Evolutionary conservation across 106 monocot genomes (phyloP).

Genomic region (Narthecium ossifragum): DNA sequence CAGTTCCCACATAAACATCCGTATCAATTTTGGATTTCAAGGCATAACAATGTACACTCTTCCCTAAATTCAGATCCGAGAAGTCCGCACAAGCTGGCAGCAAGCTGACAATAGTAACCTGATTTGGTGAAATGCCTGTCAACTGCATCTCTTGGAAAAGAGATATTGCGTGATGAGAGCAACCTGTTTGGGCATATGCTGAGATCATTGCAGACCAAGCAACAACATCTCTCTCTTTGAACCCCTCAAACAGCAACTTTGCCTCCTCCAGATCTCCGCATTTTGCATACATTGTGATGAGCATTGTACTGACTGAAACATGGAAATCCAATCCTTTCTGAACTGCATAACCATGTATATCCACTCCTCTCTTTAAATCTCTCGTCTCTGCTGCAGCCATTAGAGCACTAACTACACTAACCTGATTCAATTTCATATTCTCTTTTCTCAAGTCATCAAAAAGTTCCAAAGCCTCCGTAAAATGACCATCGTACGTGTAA

Average conservation of each 20-base stretch:
- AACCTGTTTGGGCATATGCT: constrained; percentile 36
- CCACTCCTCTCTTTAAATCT: constrained; percentile 42
- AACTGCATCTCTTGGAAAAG: constrained; percentile 51
- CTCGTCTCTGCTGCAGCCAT: constrained; percentile 53
- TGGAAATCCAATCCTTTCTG: constrained; percentile 23
- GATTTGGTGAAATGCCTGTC: constrained; percentile 30
- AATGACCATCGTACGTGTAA: constrained; percentile 38
- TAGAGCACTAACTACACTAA: constrained; percentile 49
- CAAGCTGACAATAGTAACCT: constrained; percentile 35
- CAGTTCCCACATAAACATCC: constrained; percentile 37
- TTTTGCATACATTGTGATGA: constrained; percentile 62
- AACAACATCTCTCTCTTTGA: constrained; percentile 47
- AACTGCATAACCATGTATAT: constrained; percentile 39
- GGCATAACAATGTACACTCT: constrained; percentile 46
- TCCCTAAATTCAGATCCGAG: constrained; percentile 32
- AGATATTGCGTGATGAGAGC: constrained; percentile 29
- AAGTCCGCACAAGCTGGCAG: constrained; percentile 71
- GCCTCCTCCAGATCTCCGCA: constrained; percentile 47
- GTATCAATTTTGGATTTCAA: constrained; percentile 23
- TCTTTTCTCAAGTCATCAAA: constrained; percentile 37
- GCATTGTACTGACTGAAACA: constrained; percentile 36
- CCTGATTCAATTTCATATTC: constrained; percentile 31
- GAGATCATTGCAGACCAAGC: constrained; percentile 87
- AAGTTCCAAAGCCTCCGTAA: constrained; percentile 38
- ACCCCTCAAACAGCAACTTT: constrained; percentile 38